Conservation (phyloP, 2,329 filamentous ascomycete species). For the Beauveria sp. region DNA sequence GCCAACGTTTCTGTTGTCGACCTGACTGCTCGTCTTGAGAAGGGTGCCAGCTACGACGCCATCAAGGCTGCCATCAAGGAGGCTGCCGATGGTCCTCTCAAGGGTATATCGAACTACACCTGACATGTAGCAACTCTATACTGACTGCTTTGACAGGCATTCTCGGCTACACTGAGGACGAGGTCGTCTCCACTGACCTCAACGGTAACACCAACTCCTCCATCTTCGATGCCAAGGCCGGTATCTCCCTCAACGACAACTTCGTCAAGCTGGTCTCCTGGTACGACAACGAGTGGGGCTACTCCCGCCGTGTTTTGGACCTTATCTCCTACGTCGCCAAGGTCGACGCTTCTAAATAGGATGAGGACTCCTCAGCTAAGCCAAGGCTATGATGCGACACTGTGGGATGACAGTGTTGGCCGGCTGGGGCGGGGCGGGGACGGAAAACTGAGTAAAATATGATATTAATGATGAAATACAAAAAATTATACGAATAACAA, state of each 20-base stretch:
- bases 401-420: constrained; percentile 8
- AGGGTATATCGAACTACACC: constrained; percentile 51
- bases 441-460: constrained; percentile 11
- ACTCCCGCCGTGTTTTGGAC: constrained; percentile 91
- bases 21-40: constrained; percentile 89
- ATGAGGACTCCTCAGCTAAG: constrained; percentile 11
- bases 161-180: constrained; percentile 93
- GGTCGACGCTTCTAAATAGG: constrained; percentile 56
- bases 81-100: constrained; percentile 73
- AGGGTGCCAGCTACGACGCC: constrained; percentile 76
- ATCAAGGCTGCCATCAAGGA: constrained; percentile 92
- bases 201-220: constrained; percentile 90
- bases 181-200: constrained; percentile 87
- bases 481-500: constrained; percentile 10
- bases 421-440: constrained; percentile 10
- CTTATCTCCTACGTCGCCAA: constrained; percentile 72
- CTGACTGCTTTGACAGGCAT: constrained; percentile 50
- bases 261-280: constrained; percentile 98
- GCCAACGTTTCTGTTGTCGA: constrained; percentile 99
- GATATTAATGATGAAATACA: constrained; percentile 13
- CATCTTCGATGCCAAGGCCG: constrained; percentile 99
- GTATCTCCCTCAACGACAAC: constrained; percentile 96
- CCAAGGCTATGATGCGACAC: constrained; percentile 17
- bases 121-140: background rate
- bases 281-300: constrained; percentile 99